phyloP scores from a whole-genome alignment of 2,329 filamentous ascomycete species.

The Colletotrichum sp. region DNA sequence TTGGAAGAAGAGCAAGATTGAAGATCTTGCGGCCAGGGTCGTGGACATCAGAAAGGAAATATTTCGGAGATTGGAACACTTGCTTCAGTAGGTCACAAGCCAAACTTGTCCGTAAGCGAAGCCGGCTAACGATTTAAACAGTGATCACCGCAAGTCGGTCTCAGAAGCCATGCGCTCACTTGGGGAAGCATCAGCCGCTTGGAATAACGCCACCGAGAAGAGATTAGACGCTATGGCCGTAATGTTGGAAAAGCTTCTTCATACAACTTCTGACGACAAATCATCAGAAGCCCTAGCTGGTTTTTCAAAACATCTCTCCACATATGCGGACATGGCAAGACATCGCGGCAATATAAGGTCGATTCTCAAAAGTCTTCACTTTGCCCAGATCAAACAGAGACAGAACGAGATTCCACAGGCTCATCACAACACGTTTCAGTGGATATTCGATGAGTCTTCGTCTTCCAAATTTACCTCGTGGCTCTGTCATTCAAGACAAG shows the following conservation, averaged over 20 bases:
- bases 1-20: background rate
- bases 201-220: background rate
- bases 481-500: slow-evolving; percentile 26
- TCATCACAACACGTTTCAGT: slow-evolving; percentile 40
- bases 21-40: background rate
- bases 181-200: background rate
- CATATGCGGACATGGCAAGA: too few relatives aligned
- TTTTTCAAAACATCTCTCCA: too few relatives aligned
- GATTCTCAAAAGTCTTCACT: background rate
- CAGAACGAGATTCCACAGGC: slow-evolving; percentile 35
- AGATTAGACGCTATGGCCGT: background rate
- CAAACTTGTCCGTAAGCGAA: too few relatives aligned
- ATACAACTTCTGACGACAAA: too few relatives aligned
- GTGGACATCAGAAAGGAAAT: background rate
- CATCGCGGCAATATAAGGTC: background rate
- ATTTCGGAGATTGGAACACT: background rate
- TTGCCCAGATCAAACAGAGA: background rate
- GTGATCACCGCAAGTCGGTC: background rate
- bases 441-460: slow-evolving; percentile 34
- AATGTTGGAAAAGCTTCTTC: too few relatives aligned
- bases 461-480: slow-evolving; percentile 27
- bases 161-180: background rate
- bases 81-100: too few relatives aligned
- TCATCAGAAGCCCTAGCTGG: too few relatives aligned
- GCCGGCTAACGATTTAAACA: too few relatives aligned